Conservation (phyloP, 768 basidiomycete species). For the Tubosaeta brunneosetosa region DNA sequence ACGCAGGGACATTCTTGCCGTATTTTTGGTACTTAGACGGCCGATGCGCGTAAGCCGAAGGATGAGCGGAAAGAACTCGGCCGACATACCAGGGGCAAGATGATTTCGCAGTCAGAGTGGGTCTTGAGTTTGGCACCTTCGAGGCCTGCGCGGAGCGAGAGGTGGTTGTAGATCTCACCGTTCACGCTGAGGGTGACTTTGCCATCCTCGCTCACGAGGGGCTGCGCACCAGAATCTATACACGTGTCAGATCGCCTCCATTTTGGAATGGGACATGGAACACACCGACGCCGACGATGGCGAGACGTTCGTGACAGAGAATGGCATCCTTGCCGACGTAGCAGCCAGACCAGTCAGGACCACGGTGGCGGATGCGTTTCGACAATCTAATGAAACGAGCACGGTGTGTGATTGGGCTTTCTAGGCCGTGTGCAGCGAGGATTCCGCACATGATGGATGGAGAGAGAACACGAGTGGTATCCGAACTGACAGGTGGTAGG, state of each 20-base stretch:
- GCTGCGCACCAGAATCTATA: constrained; percentile 94
- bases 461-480: not conserved
- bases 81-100: constrained; percentile 76
- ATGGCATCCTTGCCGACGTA: constrained; percentile 77
- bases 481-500: not conserved
- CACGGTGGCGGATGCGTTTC: constrained; percentile 87
- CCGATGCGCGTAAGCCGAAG: not conserved
- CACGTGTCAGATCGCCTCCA: not conserved
- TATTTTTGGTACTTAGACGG: constrained; percentile 71
- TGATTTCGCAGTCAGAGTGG: constrained; percentile 97
- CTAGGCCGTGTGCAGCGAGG: constrained; percentile 75
- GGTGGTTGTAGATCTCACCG: constrained; percentile 98
- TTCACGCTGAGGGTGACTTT: constrained; percentile 87
- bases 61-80: not conserved
- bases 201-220: constrained; percentile 81
- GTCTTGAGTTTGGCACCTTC: constrained; percentile 85
- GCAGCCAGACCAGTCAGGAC: constrained; percentile 98
- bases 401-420: constrained; percentile 65
- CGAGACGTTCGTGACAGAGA: constrained; percentile 92
- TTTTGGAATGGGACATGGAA: constrained; percentile 5
- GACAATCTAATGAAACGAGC: constrained; percentile 78
- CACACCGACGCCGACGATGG: constrained; percentile 96
- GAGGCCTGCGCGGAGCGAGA: constrained; percentile 66
- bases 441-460: constrained; percentile 80
- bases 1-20: constrained; percentile 67